Evolutionary conservation across 129 eudicot species (phyloP).

Genomic region (Artemisia tridentata): DNA sequence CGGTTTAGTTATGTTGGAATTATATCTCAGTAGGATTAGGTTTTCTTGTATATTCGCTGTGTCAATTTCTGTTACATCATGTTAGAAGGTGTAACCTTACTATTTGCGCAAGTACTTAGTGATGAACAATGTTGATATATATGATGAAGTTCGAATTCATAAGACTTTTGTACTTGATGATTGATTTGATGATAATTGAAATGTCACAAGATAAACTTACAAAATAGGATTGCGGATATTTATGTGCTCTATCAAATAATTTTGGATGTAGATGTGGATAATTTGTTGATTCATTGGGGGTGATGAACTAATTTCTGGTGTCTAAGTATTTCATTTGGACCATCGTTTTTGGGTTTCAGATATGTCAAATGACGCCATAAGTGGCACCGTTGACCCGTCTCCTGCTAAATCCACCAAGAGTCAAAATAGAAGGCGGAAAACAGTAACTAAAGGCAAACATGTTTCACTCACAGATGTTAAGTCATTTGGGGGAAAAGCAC

Average conservation of each 20-base stretch:
- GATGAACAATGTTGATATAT: too few species aligned
- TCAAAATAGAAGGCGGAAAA: conserved; percentile 19
- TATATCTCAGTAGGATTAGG: too few species aligned
- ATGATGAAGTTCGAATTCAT: too few species aligned
- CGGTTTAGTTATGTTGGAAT: too few species aligned
- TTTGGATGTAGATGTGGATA: conserved; percentile 16
- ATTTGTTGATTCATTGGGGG: conserved; percentile 3
- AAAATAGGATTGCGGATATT: conserved; percentile 3
- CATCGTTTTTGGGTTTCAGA: conserved; percentile 20
- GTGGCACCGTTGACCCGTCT: conserved; percentile 19
- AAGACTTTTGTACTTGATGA: too few species aligned
- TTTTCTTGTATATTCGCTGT: too few species aligned
- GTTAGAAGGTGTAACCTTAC: too few species aligned
- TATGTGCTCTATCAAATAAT: conserved; percentile 20
- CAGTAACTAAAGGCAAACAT: conserved; percentile 6
- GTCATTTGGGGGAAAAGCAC: conserved; percentile 22
- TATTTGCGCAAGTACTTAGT: too few species aligned
- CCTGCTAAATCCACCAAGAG: conserved; percentile 30
- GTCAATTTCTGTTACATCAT: too few species aligned
- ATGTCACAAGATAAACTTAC: not conserved
- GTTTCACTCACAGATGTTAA: conserved; percentile 30
- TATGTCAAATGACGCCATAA: conserved; percentile 23
- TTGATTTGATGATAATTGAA: too few species aligned
- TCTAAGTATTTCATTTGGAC: too few species aligned
- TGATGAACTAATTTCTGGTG: not conserved